Base-by-base conservation (phyloP, 2,329 filamentous ascomycete species). In the Microcyclospora tardicrescens region DNA sequence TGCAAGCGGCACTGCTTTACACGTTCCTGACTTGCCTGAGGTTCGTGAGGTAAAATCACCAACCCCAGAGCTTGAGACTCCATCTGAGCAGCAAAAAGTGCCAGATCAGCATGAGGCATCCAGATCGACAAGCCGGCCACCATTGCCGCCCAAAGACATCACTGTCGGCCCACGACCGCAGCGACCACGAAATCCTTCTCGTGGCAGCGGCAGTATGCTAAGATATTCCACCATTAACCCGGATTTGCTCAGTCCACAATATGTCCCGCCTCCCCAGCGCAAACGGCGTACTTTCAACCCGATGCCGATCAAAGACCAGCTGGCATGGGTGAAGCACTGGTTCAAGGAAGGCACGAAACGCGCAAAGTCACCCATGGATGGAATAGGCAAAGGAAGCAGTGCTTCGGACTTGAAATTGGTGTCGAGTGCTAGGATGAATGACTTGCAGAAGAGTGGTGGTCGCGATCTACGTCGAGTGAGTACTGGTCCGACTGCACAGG, bases 91-190 rank as follows among this genome's bases (percentile, higher is more conserved):
- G 31, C 34, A 14, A 24, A 4, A 24, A 24, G 67, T 81, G 38
- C 74, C 84, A 28, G 87, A 81, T 13, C 30, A 32, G 14, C 19
- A 24, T 24, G 19, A 24, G 19, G 72, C 72, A 15, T 86, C 83
- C 52, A 85, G 85, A 10, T 86, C 84, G 24, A 70, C 81, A 43
- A 78, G 82, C 43, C 77, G 84, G 35, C 80, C 87, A 5, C 69
- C 84, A 31, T 84, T 82, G 9, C 89, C 89, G 32, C 86, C 89
- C 2, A 95, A 95, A 58, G 87, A 95, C 48, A 78, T 43, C 34
- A 41, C 19, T 31, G 34, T 29, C 14, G 35, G 45, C 10, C 77
- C 82, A 42, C 71, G 81, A 50, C 12, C 14, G 10, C 30, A 15
- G 12, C 44, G 52, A 83, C 48, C 72, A 34, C 46, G 56, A 31